These are phyloP conservation scores for Tuber melanosporum DNA, from an alignment of 495 filamentous ascomycete species.

Conservation along the genomic window DNA sequence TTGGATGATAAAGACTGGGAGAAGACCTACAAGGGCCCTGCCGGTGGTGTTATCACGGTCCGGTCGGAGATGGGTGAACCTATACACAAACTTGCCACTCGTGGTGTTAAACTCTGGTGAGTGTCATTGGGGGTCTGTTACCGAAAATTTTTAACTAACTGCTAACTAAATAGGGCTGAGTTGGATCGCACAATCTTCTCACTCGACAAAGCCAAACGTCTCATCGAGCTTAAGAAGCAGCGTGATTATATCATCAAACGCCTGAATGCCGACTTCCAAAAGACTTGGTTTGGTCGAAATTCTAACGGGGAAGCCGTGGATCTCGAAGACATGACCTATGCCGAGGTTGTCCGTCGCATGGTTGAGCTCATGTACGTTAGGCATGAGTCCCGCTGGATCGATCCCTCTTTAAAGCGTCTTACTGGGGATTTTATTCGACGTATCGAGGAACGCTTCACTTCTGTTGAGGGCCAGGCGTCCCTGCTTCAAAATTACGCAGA, in stretches of 20 bases:
- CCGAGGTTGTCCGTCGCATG: constrained; percentile 86
- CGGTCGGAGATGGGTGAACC: constrained; percentile 98
- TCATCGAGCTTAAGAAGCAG: constrained; percentile 85
- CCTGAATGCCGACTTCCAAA: constrained; percentile 96
- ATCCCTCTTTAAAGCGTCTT: constrained; percentile 69
- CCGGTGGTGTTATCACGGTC: constrained; percentile 94
- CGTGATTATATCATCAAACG: constrained; percentile 94
- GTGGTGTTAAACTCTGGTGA: constrained; percentile 84
- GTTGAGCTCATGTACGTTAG: constrained; percentile 94
- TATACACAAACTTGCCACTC: constrained; percentile 94
- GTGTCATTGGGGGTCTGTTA: neutral
- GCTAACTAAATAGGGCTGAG: constrained; percentile 51
- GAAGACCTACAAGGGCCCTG: constrained; percentile 86
- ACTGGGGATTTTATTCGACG: constrained; percentile 93
- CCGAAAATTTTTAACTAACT: neutral
- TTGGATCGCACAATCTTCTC: constrained; percentile 98
- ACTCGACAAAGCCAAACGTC: constrained; percentile 86
- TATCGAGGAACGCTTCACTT: constrained; percentile 86
- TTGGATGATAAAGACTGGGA: constrained; percentile 88
- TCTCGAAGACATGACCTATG: constrained; percentile 96
- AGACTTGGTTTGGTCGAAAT: constrained; percentile 97
- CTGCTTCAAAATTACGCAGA: constrained; percentile 79
- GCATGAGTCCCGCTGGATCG: constrained; percentile 91
- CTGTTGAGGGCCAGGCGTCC: constrained; percentile 59
- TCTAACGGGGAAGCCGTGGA: constrained; percentile 75